Evolutionary conservation across 208 protist species (phyloP).

Genomic region (Blastocrithidia nonstop): DNA sequence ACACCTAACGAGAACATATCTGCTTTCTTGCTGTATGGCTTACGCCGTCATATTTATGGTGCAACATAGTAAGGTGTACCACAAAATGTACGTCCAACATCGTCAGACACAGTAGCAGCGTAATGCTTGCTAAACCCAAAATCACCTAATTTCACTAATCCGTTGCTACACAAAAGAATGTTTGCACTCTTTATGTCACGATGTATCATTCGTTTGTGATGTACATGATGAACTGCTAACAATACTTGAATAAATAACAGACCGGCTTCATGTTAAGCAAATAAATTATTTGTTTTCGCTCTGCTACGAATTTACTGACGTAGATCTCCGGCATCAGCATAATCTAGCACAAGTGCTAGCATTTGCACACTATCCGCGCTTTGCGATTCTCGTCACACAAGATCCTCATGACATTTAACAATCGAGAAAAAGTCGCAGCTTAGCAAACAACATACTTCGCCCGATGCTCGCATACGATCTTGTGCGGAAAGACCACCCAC

Average conservation of each 20-base stretch:
- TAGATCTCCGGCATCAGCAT: constrained; percentile 74
- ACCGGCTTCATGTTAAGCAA: constrained; percentile 51
- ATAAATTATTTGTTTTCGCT: constrained; percentile 13
- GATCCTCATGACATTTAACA: constrained; percentile 64
- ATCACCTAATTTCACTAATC: constrained; percentile 73
- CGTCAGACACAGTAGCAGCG: constrained; percentile 21
- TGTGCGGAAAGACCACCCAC: constrained; percentile 56
- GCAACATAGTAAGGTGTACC: constrained; percentile 87
- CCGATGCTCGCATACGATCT: constrained; percentile 46
- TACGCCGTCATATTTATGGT: constrained; percentile 84
- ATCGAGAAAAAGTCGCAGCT: constrained; percentile 73
- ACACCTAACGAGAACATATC: constrained; percentile 87
- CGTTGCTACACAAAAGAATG: constrained; percentile 61
- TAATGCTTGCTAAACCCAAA: constrained; percentile 72
- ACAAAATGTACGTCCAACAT: too few relatives aligned
- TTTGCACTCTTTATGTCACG: too few relatives aligned
- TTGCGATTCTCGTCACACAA: constrained; percentile 25
- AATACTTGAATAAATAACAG: constrained; percentile 63
- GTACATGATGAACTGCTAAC: constrained; percentile 71
- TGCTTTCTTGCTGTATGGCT: constrained; percentile 86
- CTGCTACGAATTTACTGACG: constrained; percentile 55
- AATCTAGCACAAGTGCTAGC: constrained; percentile 70
- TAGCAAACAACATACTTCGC: constrained; percentile 49
- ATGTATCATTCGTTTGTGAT: constrained; percentile 70
- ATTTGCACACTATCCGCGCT: neutral